Evolutionary conservation across 495 filamentous ascomycete genomes (phyloP), one percentile per base, ranked within the genome.

Genomic region (Talaromyces thailandensis): DNA sequence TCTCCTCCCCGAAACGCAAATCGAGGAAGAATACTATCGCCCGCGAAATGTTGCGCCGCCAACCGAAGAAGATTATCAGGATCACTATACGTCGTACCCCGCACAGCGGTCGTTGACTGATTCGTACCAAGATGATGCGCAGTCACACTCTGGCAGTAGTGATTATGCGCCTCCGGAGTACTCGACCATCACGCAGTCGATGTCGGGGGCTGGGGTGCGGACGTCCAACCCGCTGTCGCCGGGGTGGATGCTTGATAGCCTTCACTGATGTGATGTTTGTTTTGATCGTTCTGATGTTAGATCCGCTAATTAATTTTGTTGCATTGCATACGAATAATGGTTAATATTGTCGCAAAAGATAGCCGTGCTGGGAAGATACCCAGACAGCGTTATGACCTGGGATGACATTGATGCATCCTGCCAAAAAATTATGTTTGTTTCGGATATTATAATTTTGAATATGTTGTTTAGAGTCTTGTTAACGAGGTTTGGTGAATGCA

Each of bases 11-110:
- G 73, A 75, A 62, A 70, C 68, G 6, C 72, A 75, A 32, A 43
- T 77, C n/a, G 66, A 77, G 26, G 66, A 68, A 4, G 71, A 73
- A 58, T 79, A 74, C 62, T 79, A 76, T 63, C 66, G 60, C 18
- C 74, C 76, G 7, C 71, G 74, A 28, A 75, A 64, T 18, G 64
- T 76, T n/a, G 50, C 66, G n/a, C 64, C 67, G 18, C 63, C 61
- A 23, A 52, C 40, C 14, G 40, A 50, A 35, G 59, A 61, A 9
- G 40, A 61, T 14, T 61, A 61, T 24, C 59, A 29, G 23, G 59
- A 51, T 52, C 43, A 11, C 43, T 61, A 31, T 6, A 21, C 21
- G 48, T 14, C 14, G 12, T 14, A 37, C 21, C 8, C 40, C 2
- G 14, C 45, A 21, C 59, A 11, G 14, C 40, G 11, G 23, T 31